A percentile compares a stretch with the other conserved stretches of the same genome.
Conservation (phyloP, 2,329 filamentous ascomycete genomes). For the Parastagonospora nodorum region DNA sequence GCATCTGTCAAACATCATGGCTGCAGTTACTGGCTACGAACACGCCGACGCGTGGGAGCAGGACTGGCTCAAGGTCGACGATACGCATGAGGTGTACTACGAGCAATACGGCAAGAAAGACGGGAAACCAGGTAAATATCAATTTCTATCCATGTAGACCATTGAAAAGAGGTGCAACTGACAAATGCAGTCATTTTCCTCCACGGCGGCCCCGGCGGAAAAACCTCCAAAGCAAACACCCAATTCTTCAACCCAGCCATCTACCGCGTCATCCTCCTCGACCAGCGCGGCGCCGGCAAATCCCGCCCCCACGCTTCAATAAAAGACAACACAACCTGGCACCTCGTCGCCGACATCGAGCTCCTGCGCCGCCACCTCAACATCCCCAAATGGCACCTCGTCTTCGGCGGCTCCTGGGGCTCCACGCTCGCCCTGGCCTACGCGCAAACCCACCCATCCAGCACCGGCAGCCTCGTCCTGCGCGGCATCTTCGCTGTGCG, state of each 20-base stretch:
- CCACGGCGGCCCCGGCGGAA: constrained; percentile 53
- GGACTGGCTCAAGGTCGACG: constrained; percentile 39
- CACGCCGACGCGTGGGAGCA: constrained; percentile 43
- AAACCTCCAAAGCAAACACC: constrained; percentile 42
- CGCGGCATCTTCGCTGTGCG: constrained; percentile 51
- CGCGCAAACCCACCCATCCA: constrained; percentile 49
- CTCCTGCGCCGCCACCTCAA: constrained; percentile 48
- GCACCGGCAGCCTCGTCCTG: constrained; percentile 48
- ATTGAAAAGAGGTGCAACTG: too few species aligned
- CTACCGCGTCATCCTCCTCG: constrained; percentile 54
- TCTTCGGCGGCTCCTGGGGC: constrained; percentile 58
- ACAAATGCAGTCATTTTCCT: constrained; percentile 45
- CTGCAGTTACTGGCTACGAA: constrained; percentile 28
- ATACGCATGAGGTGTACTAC: constrained; percentile 46
- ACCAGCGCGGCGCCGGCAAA: constrained; percentile 54
- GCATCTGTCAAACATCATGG: neutral
- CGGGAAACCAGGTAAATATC: constrained; percentile 45
- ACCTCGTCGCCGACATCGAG: constrained; percentile 54
- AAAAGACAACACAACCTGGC: constrained; percentile 53
- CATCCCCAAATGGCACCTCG: constrained; percentile 51
- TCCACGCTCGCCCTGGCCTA: constrained; percentile 53
- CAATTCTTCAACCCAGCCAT: constrained; percentile 51
- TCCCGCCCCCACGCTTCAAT: constrained; percentile 50
- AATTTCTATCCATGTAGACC: neutral
- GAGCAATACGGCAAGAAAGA: constrained; percentile 47